Percentiles rank a stretch among this genome's conserved stretches.
Conservation (phyloP, 1,284 basidiomycete genomes). For the Ustilago esculenta region DNA sequence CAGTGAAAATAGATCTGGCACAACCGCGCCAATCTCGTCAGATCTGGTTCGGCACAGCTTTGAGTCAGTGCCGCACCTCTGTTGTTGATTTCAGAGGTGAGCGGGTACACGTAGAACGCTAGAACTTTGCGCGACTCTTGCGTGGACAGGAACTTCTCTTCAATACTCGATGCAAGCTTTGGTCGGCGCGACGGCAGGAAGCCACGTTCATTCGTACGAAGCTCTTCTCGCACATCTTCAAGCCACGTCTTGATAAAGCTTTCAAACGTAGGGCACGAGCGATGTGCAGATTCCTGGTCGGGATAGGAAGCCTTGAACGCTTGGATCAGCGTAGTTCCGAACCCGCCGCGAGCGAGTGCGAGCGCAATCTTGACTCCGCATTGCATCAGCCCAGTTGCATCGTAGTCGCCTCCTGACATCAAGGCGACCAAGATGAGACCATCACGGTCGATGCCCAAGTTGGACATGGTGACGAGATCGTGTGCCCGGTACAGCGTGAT, state of each 20-base stretch:
- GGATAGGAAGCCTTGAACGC: constrained; percentile 68
- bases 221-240: constrained; percentile 38
- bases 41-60: constrained; percentile 8
- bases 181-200: constrained; percentile 27
- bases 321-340: constrained; percentile 71
- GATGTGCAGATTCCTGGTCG: not conserved
- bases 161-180: constrained; percentile 37
- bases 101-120: constrained; percentile 41
- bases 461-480: constrained; percentile 8
- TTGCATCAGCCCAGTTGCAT: constrained; percentile 66
- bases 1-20: constrained; percentile 31
- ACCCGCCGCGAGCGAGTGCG: constrained; percentile 69
- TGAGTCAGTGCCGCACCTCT: not conserved
- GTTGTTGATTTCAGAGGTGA: constrained; percentile 16
- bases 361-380: constrained; percentile 67
- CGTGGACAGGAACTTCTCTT: constrained; percentile 23
- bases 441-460: constrained; percentile 72
- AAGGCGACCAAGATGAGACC: constrained; percentile 87
- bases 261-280: constrained; percentile 9
- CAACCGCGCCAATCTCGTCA: constrained; percentile 11
- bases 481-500: constrained; percentile 11
- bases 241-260: constrained; percentile 42
- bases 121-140: constrained; percentile 28
- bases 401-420: constrained; percentile 89
- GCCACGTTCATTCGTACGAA: constrained; percentile 44